Evolutionary conservation across 2,329 filamentous ascomycete species (phyloP).

Genomic region (Pseudogymnoascus sp.): DNA sequence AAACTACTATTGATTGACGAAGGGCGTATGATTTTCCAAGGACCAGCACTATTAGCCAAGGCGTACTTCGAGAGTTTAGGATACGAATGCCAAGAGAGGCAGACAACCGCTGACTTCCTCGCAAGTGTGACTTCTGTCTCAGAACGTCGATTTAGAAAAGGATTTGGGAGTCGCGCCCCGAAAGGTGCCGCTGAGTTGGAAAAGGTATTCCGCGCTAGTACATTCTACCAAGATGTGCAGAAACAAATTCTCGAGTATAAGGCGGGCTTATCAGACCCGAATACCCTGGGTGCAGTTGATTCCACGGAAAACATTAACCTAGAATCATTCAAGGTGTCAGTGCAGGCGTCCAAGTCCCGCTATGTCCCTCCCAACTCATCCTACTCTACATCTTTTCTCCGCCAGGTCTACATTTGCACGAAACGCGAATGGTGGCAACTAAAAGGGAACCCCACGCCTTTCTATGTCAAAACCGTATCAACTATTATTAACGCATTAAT

Average conservation of each 20-base stretch:
- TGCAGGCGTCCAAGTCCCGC: slow-evolving; percentile 30
- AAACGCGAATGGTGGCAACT: slow-evolving; percentile 57
- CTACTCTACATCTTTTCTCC: slow-evolving; percentile 38
- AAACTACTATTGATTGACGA: slow-evolving; percentile 61
- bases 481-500: slow-evolving; percentile 54
- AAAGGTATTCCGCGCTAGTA: slow-evolving; percentile 27
- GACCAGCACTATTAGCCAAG: slow-evolving; percentile 47
- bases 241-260: slow-evolving; percentile 43
- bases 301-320: not conserved
- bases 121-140: slow-evolving; percentile 59
- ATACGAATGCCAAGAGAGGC: slow-evolving; percentile 52
- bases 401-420: slow-evolving; percentile 49
- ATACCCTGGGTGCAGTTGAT: slow-evolving; percentile 36
- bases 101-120: slow-evolving; percentile 58
- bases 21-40: slow-evolving; percentile 59
- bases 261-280: slow-evolving; percentile 47
- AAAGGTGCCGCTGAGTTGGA: slow-evolving; percentile 38
- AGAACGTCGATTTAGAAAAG: slow-evolving; percentile 52
- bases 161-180: slow-evolving; percentile 35
- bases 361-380: not conserved
- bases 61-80: slow-evolving; percentile 59
- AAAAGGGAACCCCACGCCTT: slow-evolving; percentile 55
- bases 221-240: slow-evolving; percentile 32
- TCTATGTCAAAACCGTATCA: slow-evolving; percentile 53
- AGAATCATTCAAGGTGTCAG: slow-evolving; percentile 8